Conservation (phyloP, 441 rosid species). For the Geranium incanum region DNA sequence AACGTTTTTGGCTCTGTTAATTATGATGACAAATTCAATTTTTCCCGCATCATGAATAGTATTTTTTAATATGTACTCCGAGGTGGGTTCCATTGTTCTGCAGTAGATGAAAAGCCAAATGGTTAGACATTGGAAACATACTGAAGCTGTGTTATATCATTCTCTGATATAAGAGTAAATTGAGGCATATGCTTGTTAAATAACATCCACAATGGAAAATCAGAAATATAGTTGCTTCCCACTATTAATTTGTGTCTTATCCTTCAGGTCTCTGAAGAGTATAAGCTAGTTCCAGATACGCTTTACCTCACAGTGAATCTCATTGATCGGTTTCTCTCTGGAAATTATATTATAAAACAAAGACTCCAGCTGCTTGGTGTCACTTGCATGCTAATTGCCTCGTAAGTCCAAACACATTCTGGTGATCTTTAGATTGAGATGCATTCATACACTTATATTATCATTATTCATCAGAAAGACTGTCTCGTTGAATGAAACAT, state of each 20-base stretch:
- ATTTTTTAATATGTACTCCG: neutral
- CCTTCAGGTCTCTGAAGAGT: conserved; percentile 63
- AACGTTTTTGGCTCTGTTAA: neutral
- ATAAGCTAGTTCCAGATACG: conserved; percentile 54
- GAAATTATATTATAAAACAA: conserved; percentile 45
- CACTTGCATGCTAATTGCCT: conserved; percentile 67
- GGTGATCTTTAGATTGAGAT: neutral
- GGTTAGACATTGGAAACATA: neutral
- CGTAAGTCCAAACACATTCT: conserved; percentile 38
- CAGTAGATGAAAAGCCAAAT: neutral
- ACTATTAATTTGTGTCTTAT: conserved; percentile 20
- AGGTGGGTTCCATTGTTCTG: conserved; percentile 3
- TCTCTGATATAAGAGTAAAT: neutral
- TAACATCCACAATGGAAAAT: neutral
- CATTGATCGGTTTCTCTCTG: conserved; percentile 57
- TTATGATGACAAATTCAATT: neutral
- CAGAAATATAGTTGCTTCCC: conserved; percentile 4
- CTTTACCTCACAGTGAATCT: conserved; percentile 57
- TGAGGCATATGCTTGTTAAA: neutral
- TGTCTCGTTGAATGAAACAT: neutral
- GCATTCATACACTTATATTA: neutral
- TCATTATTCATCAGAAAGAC: neutral
- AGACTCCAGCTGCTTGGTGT: conserved; percentile 62
- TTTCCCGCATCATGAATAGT: neutral
- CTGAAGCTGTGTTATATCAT: neutral